Percentiles rank a stretch among this genome's conserved stretches.
These are phyloP conservation scores for Thelephora ganbajun DNA, from an alignment of 768 basidiomycete species.

Conservation along the genomic window DNA sequence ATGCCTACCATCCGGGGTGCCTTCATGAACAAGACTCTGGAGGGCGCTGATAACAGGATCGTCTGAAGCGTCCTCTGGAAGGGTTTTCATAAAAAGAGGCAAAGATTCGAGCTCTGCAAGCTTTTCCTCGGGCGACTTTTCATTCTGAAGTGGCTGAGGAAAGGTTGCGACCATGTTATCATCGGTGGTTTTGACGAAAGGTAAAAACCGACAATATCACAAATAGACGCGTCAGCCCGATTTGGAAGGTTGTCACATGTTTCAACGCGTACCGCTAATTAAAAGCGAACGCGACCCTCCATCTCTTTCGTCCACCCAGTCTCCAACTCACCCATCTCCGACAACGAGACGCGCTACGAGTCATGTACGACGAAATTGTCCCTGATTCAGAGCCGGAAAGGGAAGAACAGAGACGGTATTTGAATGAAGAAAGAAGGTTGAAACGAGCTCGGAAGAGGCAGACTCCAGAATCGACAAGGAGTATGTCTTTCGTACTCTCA, in stretches of 20 bases:
- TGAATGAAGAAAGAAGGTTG: constrained; percentile 10
- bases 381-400: constrained; percentile 67
- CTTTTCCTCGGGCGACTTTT: constrained; percentile 17
- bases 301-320: neutral
- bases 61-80: constrained; percentile 55
- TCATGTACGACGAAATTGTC: constrained; percentile 25
- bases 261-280: no score
- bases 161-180: no score
- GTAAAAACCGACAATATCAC: no score
- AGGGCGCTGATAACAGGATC: constrained; percentile 66
- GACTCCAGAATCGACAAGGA: no score
- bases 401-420: constrained; percentile 20
- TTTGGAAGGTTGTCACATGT: no score
- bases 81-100: constrained; percentile 87
- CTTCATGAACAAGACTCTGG: constrained; percentile 78
- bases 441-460: constrained; percentile 2
- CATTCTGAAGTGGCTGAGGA: no score
- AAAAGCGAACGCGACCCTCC: neutral
- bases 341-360: neutral
- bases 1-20: constrained; percentile 83
- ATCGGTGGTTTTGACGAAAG: no score
- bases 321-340: neutral
- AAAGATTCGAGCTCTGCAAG: constrained; percentile 42
- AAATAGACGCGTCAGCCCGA: no score
- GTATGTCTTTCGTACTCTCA: no score